phyloP scores from a whole-genome alignment of 495 filamentous ascomycete species.

The Hypoxylon subgilvum region DNA sequence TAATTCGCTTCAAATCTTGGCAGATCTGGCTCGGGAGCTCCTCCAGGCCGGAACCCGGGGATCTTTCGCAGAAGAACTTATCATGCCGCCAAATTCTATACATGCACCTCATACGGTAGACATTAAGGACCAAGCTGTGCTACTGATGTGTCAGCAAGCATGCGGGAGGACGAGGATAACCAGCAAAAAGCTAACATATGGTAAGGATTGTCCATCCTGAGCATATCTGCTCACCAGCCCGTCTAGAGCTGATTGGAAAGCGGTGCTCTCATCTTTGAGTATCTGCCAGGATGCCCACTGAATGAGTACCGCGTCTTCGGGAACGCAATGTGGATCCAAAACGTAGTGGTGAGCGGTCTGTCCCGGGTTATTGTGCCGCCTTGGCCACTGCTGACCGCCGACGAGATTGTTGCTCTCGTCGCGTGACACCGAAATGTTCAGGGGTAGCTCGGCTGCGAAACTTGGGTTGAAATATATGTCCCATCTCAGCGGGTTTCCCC shows the following conservation, averaged over 20 bases:
- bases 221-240: slow-evolving; percentile 30
- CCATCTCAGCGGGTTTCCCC: slow-evolving; percentile 8
- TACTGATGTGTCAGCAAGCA: slow-evolving; percentile 34
- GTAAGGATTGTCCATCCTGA: slow-evolving; percentile 25
- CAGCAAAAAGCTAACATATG: slow-evolving; percentile 32
- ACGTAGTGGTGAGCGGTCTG: slow-evolving; percentile 17
- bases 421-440: slow-evolving; percentile 19
- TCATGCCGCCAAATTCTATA: slow-evolving; percentile 44
- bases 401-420: slow-evolving; percentile 10
- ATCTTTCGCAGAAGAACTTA: slow-evolving; percentile 32
- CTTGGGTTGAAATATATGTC: slow-evolving; percentile 22
- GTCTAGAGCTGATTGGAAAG: slow-evolving; percentile 40
- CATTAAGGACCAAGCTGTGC: slow-evolving; percentile 40
- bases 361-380: slow-evolving; percentile 7
- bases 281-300: slow-evolving; percentile 41
- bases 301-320: slow-evolving; percentile 24
- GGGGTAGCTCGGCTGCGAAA: slow-evolving; percentile 3
- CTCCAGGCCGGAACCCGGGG: slow-evolving; percentile 9
- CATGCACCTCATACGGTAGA: slow-evolving; percentile 42
- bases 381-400: slow-evolving; percentile 7
- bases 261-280: slow-evolving; percentile 18
- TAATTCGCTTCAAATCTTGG: slow-evolving; percentile 33
- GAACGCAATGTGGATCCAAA: slow-evolving; percentile 11
- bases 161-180: background rate
- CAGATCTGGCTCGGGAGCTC: slow-evolving; percentile 33